Evolutionary conservation across 495 filamentous ascomycete species (phyloP).

Genomic region (Xanthoparmelia taractica): DNA sequence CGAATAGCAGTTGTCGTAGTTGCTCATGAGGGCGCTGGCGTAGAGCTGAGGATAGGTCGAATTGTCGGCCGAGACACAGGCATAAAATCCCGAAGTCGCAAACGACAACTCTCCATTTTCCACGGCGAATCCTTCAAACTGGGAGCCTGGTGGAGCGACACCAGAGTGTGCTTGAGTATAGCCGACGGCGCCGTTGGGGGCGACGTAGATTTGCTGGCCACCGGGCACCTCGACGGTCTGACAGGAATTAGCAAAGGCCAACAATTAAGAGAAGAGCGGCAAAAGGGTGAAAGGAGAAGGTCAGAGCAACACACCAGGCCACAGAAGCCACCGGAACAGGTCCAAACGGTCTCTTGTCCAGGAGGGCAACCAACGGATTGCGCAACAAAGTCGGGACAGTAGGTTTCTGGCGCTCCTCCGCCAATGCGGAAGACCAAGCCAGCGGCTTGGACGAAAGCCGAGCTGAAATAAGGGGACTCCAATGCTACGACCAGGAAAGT

Average conservation of each 20-base stretch:
- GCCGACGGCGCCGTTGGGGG: constrained; percentile 44
- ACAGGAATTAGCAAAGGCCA: not conserved
- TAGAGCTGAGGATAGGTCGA: not conserved
- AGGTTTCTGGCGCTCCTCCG: not conserved
- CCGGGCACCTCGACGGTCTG: constrained; percentile 50
- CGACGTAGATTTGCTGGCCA: constrained; percentile 57
- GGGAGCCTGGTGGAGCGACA: not conserved
- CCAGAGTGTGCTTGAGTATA: constrained; percentile 51
- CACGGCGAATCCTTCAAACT: not conserved
- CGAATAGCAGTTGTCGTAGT: not conserved
- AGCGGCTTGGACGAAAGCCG: not conserved
- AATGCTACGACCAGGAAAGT: not conserved
- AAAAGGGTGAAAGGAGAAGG: not conserved
- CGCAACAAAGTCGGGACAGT: not conserved
- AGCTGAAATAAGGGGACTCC: not conserved
- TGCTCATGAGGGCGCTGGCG: not conserved
- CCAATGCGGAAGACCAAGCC: not conserved
- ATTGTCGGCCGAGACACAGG: not conserved
- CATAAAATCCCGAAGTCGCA: not conserved
- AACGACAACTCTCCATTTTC: not conserved
- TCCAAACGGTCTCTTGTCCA: not conserved
- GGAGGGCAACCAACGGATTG: not conserved
- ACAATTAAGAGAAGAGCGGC: not conserved
- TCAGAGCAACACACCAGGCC: not conserved
- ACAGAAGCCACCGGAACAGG: not conserved